Conservation (phyloP, 345 rosid species). For the Gossypium arboreum region DNA sequence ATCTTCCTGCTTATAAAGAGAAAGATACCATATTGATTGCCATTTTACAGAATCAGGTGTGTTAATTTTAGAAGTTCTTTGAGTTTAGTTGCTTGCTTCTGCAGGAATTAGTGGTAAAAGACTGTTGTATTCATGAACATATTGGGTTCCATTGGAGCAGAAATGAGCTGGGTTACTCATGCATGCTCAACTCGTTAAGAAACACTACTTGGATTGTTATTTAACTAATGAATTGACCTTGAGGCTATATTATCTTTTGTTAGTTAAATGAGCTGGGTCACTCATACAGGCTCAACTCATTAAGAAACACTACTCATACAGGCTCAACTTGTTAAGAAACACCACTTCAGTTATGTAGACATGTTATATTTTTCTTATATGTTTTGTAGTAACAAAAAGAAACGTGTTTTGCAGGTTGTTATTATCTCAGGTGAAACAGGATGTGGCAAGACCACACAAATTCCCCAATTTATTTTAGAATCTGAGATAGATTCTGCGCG, state of each 20-base stretch:
- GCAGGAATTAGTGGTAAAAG: background rate
- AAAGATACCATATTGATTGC: slow-evolving; percentile 56
- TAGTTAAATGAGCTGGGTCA: slow-evolving; percentile 5
- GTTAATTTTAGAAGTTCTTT: background rate
- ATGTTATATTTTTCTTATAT: background rate
- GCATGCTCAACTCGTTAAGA: background rate
- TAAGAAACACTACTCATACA: background rate
- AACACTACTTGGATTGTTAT: background rate
- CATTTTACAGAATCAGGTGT: slow-evolving; percentile 73
- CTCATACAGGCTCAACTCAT: background rate
- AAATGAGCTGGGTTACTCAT: slow-evolving; percentile 2
- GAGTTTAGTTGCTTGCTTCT: slow-evolving; percentile 12
- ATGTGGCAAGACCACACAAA: slow-evolving; percentile 96
- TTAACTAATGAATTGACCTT: background rate
- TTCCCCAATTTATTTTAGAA: slow-evolving; percentile 91
- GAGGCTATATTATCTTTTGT: background rate
- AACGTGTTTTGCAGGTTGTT: slow-evolving; percentile 52
- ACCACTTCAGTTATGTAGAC: slow-evolving; percentile 1
- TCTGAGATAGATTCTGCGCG: slow-evolving; percentile 57
- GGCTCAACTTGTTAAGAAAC: background rate
- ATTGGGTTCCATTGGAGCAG: background rate
- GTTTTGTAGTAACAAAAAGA: background rate
- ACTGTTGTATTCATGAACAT: background rate
- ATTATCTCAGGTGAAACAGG: slow-evolving; percentile 96
- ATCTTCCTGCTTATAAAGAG: slow-evolving; percentile 80